A percentile compares a stretch with the other conserved stretches of the same genome.
phyloP scores from a whole-genome alignment of 176 grass and related monocot genomes.

The Carex scoparia region DNA sequence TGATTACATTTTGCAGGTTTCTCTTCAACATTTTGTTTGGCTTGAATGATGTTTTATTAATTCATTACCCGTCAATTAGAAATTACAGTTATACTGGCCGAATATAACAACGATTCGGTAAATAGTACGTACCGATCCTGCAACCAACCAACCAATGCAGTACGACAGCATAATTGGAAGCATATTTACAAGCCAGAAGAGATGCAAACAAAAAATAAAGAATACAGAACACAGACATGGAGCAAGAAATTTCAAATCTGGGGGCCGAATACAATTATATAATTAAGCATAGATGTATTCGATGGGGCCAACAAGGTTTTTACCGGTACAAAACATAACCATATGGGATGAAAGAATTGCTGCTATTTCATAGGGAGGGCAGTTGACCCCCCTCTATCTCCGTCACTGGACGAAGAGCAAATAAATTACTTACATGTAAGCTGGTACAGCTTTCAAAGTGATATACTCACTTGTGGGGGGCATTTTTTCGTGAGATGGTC shows the following conservation, averaged over 20 bases:
- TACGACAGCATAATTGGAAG: neutral
- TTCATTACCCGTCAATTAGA: neutral
- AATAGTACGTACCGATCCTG: neutral
- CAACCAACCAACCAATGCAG: neutral
- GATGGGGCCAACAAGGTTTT: too few species aligned
- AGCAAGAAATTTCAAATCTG: too few species aligned
- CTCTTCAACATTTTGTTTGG: neutral
- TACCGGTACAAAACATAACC: too few species aligned
- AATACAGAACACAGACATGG: neutral
- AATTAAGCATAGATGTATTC: too few species aligned
- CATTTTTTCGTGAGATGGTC: conserved; percentile 93
- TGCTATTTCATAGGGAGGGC: too few species aligned
- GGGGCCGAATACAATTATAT: too few species aligned
- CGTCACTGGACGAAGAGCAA: neutral
- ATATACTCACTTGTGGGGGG: conserved; percentile 76
- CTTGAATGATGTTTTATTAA: neutral
- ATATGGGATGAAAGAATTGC: too few species aligned
- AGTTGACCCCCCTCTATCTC: too few species aligned
- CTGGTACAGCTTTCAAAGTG: neutral
- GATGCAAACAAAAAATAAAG: neutral
- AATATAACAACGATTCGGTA: neutral
- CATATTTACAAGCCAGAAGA: neutral
- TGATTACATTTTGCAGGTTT: neutral
- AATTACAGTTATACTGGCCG: neutral
- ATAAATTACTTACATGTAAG: neutral